Evolutionary conservation across 2,329 filamentous ascomycete genomes (phyloP), one percentile per base, ranked within the genome.

Genomic region (Aquanectria penicillioides): DNA sequence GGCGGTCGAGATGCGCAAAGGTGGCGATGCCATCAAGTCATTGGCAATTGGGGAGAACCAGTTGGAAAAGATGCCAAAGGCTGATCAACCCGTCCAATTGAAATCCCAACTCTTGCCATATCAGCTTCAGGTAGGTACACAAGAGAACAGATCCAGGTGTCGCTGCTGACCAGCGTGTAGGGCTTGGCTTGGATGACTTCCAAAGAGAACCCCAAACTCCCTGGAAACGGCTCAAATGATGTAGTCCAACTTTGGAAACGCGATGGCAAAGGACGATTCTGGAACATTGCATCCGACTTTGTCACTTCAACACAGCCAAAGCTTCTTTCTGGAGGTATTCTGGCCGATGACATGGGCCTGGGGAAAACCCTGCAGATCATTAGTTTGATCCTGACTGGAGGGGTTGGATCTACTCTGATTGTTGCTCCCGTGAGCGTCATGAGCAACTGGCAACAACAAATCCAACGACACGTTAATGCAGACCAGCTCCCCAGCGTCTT

Each of bases 301-400:
- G 83, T 86, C 9, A 87, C 83, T 8, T 74, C 73, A 0, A 74
- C 73, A 3, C 75, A 82, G 2, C 92, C 92, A 0, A 74, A 78
- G 1, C 81, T 97, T 18, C 86, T 91, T 6, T 91, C 87, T 46
- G 93, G 93, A 15, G 93, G 93, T 26, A 93, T 97, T 46, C 82
- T 97, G 8, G 92, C 75, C 11, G 93, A 97, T 73, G 93, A 97
- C 69, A 97, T 97, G 94, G 93, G 93, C 4, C 77, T 97, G 5
- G 93, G 93, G 20, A 97, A 97, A 78, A 97, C 93, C 0, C 82
- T 97, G 8, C 91, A 97, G 72, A 84, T 93, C 43, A 94, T 97
- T 66, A 91, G 91, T 50, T 77, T 96, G 29, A 89, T 97, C 53
- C 77, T 94, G 47, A 80, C 80, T 4, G 81, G 81, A 6, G 77